Evolutionary conservation across 768 basidiomycete species (phyloP).

Genomic region (Tulasnella sp.): DNA sequence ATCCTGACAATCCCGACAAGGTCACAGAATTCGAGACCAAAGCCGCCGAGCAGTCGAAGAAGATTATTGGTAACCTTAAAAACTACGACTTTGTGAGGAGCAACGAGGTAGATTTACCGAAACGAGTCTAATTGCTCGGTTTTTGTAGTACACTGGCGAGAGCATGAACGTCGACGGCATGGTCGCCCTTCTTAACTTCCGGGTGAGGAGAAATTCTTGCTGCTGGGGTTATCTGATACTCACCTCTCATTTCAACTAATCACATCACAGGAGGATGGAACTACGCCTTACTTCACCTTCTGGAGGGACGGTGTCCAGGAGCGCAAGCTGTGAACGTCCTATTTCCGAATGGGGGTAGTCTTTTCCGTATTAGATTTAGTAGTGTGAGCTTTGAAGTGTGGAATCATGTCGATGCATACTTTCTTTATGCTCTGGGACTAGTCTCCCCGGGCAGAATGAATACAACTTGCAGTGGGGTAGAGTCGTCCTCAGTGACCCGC

Average conservation of each 20-base stretch:
- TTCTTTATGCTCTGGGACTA: not conserved
- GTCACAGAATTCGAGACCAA: slow-evolving; percentile 72
- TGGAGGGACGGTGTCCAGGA: slow-evolving; percentile 93
- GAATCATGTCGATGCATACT: not conserved
- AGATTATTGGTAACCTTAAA: slow-evolving; percentile 79
- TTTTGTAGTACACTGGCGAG: slow-evolving; percentile 27
- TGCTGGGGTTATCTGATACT: not conserved
- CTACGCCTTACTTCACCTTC: slow-evolving; percentile 84
- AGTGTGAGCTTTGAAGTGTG: not conserved
- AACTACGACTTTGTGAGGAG: slow-evolving; percentile 80
- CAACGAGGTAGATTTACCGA: not conserved
- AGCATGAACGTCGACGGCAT: slow-evolving; percentile 80
- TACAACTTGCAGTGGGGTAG: not conserved
- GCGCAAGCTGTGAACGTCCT: slow-evolving; percentile 42
- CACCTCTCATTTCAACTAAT: slow-evolving; percentile 13
- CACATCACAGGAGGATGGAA: slow-evolving; percentile 50
- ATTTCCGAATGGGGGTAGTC: not conserved
- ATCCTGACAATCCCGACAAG: slow-evolving; percentile 50
- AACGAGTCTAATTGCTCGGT: not conserved
- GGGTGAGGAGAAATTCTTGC: slow-evolving; percentile 34
- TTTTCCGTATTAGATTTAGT: not conserved
- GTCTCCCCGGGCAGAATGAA: not conserved
- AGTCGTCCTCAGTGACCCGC: no score
- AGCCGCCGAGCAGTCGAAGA: slow-evolving; percentile 71
- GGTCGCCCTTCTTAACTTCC: slow-evolving; percentile 91